Evolutionary conservation across 805 yeast genomes (phyloP).

Genomic region (Teunomyces lycoperdinae): DNA sequence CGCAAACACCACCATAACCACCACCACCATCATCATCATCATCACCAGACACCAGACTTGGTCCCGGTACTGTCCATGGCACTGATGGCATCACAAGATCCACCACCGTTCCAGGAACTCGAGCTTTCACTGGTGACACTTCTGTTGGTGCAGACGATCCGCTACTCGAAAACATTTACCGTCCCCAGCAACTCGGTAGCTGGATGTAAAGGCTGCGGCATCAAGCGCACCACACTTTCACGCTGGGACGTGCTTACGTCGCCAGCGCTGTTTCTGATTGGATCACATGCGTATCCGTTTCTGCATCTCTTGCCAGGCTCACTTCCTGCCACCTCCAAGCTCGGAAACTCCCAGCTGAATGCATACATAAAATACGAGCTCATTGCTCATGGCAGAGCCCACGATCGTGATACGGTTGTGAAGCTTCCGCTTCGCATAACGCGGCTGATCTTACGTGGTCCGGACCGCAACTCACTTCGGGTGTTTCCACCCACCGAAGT

Average conservation of each 20-base stretch:
- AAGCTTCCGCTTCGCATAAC: slow-evolving; percentile 68
- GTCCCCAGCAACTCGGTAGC: slow-evolving; percentile 48
- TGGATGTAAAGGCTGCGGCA: slow-evolving; percentile 58
- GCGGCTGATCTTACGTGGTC: slow-evolving; percentile 76
- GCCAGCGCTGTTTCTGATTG: slow-evolving; percentile 56
- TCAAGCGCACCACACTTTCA: slow-evolving; percentile 61
- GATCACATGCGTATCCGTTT: slow-evolving; percentile 87
- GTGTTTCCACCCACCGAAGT: slow-evolving; percentile 95
- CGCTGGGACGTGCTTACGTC: slow-evolving; percentile 80
- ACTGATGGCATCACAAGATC: slow-evolving; percentile 12
- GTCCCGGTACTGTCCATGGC: slow-evolving; percentile 6
- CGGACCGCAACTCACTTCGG: slow-evolving; percentile 81
- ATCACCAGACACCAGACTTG: neutral
- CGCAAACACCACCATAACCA: neutral
- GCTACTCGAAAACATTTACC: slow-evolving; percentile 62
- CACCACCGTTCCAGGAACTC: slow-evolving; percentile 37
- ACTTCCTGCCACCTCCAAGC: slow-evolving; percentile 73
- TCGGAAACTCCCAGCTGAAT: slow-evolving; percentile 50
- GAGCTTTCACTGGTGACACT: slow-evolving; percentile 59
- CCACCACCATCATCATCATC: neutral
- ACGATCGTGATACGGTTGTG: slow-evolving; percentile 25
- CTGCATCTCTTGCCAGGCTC: slow-evolving; percentile 86
- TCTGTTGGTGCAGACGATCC: slow-evolving; percentile 68
- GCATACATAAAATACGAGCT: slow-evolving; percentile 70
- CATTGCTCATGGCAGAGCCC: slow-evolving; percentile 50